phyloP scores from a whole-genome alignment of 208 protist species.

The Polymyxa betae region DNA sequence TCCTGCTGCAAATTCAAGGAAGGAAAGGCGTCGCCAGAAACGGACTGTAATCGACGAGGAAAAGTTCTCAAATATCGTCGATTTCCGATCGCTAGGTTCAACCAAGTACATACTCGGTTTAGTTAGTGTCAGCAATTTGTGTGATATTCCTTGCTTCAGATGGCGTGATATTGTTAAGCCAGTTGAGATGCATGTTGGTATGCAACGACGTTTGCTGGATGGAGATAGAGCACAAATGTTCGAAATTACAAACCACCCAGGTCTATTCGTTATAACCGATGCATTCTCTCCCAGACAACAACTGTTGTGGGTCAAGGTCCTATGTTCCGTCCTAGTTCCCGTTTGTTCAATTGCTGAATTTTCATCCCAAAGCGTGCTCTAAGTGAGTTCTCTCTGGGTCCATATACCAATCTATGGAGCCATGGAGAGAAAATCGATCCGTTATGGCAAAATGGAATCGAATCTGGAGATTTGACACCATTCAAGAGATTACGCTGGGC shows the following conservation, averaged over 20 bases:
- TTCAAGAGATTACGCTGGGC: conserved; percentile 27
- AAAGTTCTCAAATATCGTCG: not conserved
- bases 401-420: not conserved
- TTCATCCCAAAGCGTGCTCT: not conserved
- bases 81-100: too few species aligned
- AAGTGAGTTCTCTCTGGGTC: not conserved
- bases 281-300: not conserved
- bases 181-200: not conserved
- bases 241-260: not conserved
- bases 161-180: too few species aligned
- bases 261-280: not conserved
- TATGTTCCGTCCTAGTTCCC: not conserved
- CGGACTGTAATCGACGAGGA: not conserved
- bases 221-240: not conserved
- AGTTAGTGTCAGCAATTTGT: not conserved
- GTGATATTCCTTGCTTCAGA: not conserved
- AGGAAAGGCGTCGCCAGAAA: not conserved
- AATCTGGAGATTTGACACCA: not conserved
- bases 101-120: too few species aligned
- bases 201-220: not conserved
- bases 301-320: not conserved
- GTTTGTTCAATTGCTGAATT: not conserved
- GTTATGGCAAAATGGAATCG: not conserved
- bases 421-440: not conserved
- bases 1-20: not conserved